Percentiles rank a stretch among this genome's conserved stretches.
phyloP scores from a whole-genome alignment of 257 asterid genomes.

The Lithospermum erythrorhizon region DNA sequence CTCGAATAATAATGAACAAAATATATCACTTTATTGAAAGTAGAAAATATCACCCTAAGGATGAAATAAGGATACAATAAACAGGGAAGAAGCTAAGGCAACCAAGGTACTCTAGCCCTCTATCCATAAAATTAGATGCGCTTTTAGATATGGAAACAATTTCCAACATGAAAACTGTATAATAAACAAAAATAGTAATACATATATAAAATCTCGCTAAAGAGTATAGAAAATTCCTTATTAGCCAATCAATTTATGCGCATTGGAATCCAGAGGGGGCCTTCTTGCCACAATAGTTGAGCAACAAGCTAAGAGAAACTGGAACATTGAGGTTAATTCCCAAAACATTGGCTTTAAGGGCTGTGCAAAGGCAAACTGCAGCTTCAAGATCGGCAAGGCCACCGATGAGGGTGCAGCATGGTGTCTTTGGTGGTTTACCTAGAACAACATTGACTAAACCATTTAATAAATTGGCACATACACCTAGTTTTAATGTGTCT shows the following conservation, averaged over 20 bases:
- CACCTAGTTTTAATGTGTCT: slow-evolving; percentile 2
- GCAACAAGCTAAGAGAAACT: slow-evolving; percentile 39
- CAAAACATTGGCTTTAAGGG: slow-evolving; percentile 44
- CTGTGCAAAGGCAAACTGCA: slow-evolving; percentile 56
- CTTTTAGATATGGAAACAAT: no score
- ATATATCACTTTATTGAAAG: no score
- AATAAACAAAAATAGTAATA: no score
- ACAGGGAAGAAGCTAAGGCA: no score
- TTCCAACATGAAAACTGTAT: no score
- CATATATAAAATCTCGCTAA: no score
- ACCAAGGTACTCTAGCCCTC: no score
- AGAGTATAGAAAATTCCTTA: no score
- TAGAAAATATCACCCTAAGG: no score
- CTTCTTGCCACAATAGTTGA: slow-evolving; percentile 37
- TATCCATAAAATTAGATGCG: no score
- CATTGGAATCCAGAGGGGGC: slow-evolving; percentile 43
- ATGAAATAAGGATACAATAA: no score
- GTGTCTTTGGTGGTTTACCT: background rate
- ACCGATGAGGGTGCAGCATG: slow-evolving; percentile 8
- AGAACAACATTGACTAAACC: background rate
- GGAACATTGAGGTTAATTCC: slow-evolving; percentile 53
- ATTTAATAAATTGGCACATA: slow-evolving; percentile 3
- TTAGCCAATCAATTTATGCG: slow-evolving; percentile 9
- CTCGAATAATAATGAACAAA: no score
- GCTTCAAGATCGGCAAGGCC: slow-evolving; percentile 43